Evolutionary conservation across 495 filamentous ascomycete species (phyloP).

Genomic region (Talaromyces ruber): DNA sequence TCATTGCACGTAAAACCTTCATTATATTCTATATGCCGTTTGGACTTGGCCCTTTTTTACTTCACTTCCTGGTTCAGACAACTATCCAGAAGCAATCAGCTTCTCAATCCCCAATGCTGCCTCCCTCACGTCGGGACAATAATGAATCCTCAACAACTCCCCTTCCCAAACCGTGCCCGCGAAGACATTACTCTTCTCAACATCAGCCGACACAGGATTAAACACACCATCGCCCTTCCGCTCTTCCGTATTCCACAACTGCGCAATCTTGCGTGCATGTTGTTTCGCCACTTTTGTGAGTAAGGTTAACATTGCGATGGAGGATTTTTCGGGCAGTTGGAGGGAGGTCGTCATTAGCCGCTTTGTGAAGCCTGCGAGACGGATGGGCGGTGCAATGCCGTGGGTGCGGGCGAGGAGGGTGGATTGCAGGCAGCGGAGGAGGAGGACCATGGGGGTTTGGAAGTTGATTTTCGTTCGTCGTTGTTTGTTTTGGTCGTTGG

Average conservation of each 20-base stretch:
- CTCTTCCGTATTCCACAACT: constrained; percentile 83
- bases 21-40: not conserved
- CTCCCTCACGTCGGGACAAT: constrained; percentile 74
- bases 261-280: constrained; percentile 59
- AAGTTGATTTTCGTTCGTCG: constrained; percentile 72
- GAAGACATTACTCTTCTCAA: constrained; percentile 82
- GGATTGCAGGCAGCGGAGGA: constrained; percentile 74
- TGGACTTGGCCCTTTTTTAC: not conserved
- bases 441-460: constrained; percentile 81
- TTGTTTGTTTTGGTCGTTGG: constrained; percentile 10
- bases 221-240: constrained; percentile 72
- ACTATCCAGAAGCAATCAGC: constrained; percentile 33
- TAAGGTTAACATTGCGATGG: constrained; percentile 65
- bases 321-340: constrained; percentile 83
- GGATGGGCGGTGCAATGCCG: constrained; percentile 58
- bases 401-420: constrained; percentile 48
- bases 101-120: constrained; percentile 65
- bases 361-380: constrained; percentile 90
- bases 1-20: not conserved
- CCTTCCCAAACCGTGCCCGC: constrained; percentile 90
- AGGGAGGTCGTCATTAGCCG: constrained; percentile 73
- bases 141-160: constrained; percentile 77
- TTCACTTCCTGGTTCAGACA: not conserved
- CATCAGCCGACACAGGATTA: constrained; percentile 43
- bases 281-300: constrained; percentile 64